phyloP scores from a whole-genome alignment of 768 basidiomycete genomes.

The Cyathus striatus region DNA sequence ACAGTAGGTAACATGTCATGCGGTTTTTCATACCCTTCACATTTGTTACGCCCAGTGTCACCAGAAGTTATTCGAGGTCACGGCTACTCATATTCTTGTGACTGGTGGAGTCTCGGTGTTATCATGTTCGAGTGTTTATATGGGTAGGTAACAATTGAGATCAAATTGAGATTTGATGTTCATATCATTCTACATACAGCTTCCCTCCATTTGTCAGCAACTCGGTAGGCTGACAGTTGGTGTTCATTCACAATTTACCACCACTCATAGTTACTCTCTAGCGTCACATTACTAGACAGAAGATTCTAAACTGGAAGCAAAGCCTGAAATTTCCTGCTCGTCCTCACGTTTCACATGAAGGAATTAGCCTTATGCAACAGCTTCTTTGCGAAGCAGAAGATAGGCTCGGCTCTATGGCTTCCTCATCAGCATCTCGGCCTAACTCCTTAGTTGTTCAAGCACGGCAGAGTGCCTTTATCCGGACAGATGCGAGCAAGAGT shows the following conservation, averaged over 20 bases:
- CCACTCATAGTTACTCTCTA: slow-evolving; percentile 19
- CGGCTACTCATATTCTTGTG: slow-evolving; percentile 91
- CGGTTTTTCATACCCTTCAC: slow-evolving; percentile 13
- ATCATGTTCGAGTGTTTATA: slow-evolving; percentile 97
- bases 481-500: slow-evolving; percentile 40
- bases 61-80: slow-evolving; percentile 88
- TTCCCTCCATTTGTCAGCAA: slow-evolving; percentile 96
- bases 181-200: slow-evolving; percentile 30
- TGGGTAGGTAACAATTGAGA: slow-evolving; percentile 48
- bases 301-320: slow-evolving; percentile 94
- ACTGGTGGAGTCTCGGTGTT: slow-evolving; percentile 98
- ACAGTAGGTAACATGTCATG: slow-evolving; percentile 51
- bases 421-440: slow-evolving; percentile 65
- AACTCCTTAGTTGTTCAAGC: slow-evolving; percentile 74
- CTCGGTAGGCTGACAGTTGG: slow-evolving; percentile 54
- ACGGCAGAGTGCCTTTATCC: slow-evolving; percentile 69
- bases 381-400: slow-evolving; percentile 95
- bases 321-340: slow-evolving; percentile 80
- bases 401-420: slow-evolving; percentile 75
- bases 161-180: slow-evolving; percentile 7
- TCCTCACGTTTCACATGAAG: slow-evolving; percentile 83
- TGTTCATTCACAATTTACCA: slow-evolving; percentile 2
- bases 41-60: slow-evolving; percentile 54
- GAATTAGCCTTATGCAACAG: slow-evolving; percentile 80
- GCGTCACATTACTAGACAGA: slow-evolving; percentile 94